A percentile compares a stretch with the other conserved stretches of the same genome.
Conservation (phyloP, 768 basidiomycete genomes). For the Psilocybe cubensis region DNA sequence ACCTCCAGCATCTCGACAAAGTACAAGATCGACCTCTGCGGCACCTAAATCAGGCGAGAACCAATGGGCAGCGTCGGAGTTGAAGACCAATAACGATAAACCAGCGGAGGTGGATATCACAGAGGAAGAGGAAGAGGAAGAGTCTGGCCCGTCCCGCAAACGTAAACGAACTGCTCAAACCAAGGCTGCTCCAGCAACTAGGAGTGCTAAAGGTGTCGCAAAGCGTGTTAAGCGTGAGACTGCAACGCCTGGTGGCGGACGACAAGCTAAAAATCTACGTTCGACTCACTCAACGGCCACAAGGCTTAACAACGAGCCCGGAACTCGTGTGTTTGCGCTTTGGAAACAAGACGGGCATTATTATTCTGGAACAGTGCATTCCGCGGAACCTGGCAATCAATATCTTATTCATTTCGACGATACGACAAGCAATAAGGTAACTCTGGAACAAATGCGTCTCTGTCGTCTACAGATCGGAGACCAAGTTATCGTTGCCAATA, state of each 20-base stretch:
- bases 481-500: constrained; percentile 45
- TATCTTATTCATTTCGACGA: constrained; percentile 75
- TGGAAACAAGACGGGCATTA: constrained; percentile 66
- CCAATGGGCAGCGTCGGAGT: constrained; percentile 13
- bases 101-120: constrained; percentile 47
- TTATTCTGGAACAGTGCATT: constrained; percentile 61
- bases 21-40: constrained; percentile 13
- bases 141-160: constrained; percentile 39
- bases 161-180: constrained; percentile 41
- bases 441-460: constrained; percentile 54
- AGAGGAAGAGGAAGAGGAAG: constrained; percentile 33
- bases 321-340: constrained; percentile 71
- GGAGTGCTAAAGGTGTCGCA: constrained; percentile 19
- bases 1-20: constrained; percentile 9
- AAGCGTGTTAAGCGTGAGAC: constrained; percentile 37
- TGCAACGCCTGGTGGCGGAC: constrained; percentile 23
- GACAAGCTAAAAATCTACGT: constrained; percentile 42
- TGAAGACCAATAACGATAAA: constrained; percentile 43
- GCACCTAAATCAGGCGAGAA: constrained; percentile 7
- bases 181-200: constrained; percentile 24
- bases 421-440: constrained; percentile 46
- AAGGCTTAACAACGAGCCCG: constrained; percentile 19
- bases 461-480: constrained; percentile 59
- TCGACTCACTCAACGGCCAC: constrained; percentile 34
- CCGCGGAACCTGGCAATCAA: constrained; percentile 26